These are phyloP conservation scores for Monilinia polystroma DNA, from an alignment of 2,329 filamentous ascomycete species.

Conservation along the genomic window DNA sequence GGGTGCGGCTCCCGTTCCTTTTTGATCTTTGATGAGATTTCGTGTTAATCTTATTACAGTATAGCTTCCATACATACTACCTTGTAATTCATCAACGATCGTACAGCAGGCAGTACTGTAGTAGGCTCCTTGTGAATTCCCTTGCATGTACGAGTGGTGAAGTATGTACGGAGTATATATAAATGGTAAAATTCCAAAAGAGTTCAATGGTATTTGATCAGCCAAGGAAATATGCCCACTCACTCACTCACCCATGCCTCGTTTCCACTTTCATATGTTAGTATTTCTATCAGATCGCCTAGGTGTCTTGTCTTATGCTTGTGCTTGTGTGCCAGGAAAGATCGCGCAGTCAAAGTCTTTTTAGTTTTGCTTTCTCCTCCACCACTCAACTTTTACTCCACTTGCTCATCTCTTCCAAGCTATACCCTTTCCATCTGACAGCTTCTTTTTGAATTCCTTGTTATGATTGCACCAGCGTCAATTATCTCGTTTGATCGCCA, in stretches of 20 bases:
- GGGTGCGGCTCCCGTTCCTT: no score
- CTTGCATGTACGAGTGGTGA: no score
- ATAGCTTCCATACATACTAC: no score
- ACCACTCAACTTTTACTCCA: constrained; percentile 14
- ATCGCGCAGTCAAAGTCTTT: constrained; percentile 6
- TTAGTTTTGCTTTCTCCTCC: constrained; percentile 2
- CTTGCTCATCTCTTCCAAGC: neutral
- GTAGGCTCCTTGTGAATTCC: no score
- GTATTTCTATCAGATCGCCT: constrained; percentile 8
- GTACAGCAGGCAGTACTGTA: no score
- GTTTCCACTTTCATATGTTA: constrained; percentile 4
- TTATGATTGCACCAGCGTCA: constrained; percentile 9
- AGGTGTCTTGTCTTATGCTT: neutral
- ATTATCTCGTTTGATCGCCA: neutral
- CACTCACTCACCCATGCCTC: neutral
- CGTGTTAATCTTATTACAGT: no score
- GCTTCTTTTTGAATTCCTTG: neutral
- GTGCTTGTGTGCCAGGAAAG: constrained; percentile 3
- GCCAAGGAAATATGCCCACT: constrained; percentile 6
- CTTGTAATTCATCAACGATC: no score
- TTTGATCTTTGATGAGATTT: no score
- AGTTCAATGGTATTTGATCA: neutral
- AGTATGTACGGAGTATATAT: no score
- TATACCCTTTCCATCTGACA: neutral
- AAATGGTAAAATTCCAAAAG: no score